Evolutionary conservation across 805 yeast genomes (phyloP).

Genomic region (Starmera dryadoides): DNA sequence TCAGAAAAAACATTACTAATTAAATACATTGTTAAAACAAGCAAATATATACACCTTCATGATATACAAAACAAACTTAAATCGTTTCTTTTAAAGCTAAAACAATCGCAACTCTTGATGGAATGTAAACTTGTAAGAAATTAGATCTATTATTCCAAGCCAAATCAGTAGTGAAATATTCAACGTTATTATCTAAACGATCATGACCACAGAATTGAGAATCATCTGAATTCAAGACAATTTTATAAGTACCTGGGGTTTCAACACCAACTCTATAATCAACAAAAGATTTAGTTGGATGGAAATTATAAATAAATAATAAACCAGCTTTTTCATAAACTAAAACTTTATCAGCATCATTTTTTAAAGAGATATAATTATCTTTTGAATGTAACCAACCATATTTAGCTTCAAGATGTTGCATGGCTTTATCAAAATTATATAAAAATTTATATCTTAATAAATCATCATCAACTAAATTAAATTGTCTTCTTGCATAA

Average conservation of each 20-base stretch:
- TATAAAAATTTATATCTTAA: constrained; percentile 74
- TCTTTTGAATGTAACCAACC: constrained; percentile 64
- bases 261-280: constrained; percentile 93
- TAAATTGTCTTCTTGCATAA: constrained; percentile 94
- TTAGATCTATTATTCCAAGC: constrained; percentile 78
- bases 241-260: constrained; percentile 62
- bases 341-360: constrained; percentile 82
- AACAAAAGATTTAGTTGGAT: constrained; percentile 73
- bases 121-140: constrained; percentile 71
- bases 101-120: constrained; percentile 65
- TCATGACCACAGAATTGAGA: constrained; percentile 74
- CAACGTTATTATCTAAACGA: constrained; percentile 51
- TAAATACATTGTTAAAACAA: too few species aligned
- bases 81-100: constrained; percentile 31
- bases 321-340: constrained; percentile 86
- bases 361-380: constrained; percentile 82
- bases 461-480: constrained; percentile 70
- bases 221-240: constrained; percentile 71
- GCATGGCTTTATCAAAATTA: constrained; percentile 83
- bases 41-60: too few species aligned
- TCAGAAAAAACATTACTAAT: too few species aligned
- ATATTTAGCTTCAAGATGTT: constrained; percentile 59
- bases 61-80: too few species aligned
- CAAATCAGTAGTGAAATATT: constrained; percentile 64
- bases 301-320: constrained; percentile 83